Conservation (phyloP, 768 basidiomycete species). For the Trametopsis cervina region DNA sequence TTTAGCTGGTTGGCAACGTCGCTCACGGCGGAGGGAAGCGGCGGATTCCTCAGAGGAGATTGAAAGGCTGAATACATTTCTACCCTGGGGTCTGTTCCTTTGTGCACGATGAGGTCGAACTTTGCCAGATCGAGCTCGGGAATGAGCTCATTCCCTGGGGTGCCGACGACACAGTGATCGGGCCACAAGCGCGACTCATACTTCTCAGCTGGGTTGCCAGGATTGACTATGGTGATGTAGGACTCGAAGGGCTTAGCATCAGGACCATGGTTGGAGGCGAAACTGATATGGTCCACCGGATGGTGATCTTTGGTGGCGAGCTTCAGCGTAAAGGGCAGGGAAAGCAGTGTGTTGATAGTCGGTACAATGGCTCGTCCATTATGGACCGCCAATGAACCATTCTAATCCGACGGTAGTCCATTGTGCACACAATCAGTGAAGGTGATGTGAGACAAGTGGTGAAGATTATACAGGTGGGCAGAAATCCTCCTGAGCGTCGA, state of each 20-base stretch:
- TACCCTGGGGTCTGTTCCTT: slow-evolving; percentile 51
- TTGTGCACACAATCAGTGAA: neutral
- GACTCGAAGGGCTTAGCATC: slow-evolving; percentile 31
- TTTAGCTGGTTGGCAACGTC: slow-evolving; percentile 38
- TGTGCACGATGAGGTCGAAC: slow-evolving; percentile 39
- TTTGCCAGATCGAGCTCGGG: slow-evolving; percentile 36
- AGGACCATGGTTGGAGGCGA: slow-evolving; percentile 45
- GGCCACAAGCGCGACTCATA: slow-evolving; percentile 55
- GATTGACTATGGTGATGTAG: slow-evolving; percentile 32
- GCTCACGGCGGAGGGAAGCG: slow-evolving; percentile 41
- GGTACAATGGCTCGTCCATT: slow-evolving; percentile 52
- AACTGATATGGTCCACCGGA: slow-evolving; percentile 62
- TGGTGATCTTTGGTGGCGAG: slow-evolving; percentile 57
- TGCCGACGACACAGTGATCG: slow-evolving; percentile 64
- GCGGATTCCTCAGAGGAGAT: slow-evolving; percentile 34
- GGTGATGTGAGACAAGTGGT: neutral
- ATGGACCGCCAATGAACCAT: slow-evolving; percentile 66
- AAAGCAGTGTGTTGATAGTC: slow-evolving; percentile 49
- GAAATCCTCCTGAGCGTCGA: slow-evolving; percentile 86
- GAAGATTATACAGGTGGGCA: slow-evolving; percentile 29
- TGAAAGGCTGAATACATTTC: slow-evolving; percentile 81
- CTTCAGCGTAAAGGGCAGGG: slow-evolving; percentile 43
- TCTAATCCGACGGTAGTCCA: slow-evolving; percentile 11
- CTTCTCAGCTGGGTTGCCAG: slow-evolving; percentile 24
- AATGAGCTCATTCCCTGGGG: slow-evolving; percentile 56